Percentiles rank a stretch among this genome's conserved stretches.
These are phyloP conservation scores for Penicillium riverlandense DNA, from an alignment of 495 filamentous ascomycete species.

Conservation along the genomic window DNA sequence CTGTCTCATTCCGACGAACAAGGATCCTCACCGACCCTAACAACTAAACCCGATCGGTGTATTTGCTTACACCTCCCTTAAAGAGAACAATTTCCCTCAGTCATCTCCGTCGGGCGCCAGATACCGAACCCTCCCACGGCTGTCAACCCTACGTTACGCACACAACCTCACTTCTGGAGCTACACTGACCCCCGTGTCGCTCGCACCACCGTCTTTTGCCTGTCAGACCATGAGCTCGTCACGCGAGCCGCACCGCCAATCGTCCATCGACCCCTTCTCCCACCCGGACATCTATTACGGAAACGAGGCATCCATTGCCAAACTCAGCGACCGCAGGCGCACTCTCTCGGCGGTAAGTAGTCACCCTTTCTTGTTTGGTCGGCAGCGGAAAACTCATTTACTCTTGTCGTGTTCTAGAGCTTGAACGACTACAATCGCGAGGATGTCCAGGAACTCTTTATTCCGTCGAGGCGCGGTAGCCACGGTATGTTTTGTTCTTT, in stretches of 20 bases:
- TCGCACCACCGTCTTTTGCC: no score
- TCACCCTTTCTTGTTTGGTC: conserved; percentile 6
- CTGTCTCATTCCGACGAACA: no score
- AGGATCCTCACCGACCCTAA: no score
- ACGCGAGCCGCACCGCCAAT: conserved; percentile 17
- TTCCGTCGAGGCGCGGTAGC: conserved; percentile 35
- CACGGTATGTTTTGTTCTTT: conserved; percentile 31
- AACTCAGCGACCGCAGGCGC: conserved; percentile 30
- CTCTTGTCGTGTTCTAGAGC: conserved; percentile 16
- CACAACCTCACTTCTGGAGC: background rate
- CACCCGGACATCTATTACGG: conserved; percentile 46
- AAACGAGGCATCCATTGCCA: conserved; percentile 26
- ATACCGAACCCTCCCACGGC: no score
- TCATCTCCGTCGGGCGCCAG: no score
- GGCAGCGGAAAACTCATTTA: background rate
- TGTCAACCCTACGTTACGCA: conserved; percentile 10
- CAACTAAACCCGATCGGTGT: no score
- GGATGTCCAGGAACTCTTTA: conserved; percentile 28
- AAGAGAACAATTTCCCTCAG: no score
- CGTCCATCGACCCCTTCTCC: conserved; percentile 39
- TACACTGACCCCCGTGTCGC: no score
- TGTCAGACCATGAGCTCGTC: conserved; percentile 27
- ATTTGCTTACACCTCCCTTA: no score
- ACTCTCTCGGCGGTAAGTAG: conserved; percentile 43
- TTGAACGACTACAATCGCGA: conserved; percentile 29